Percentiles rank a stretch among this genome's conserved stretches.
These are phyloP conservation scores for Lachnellula occidentalis DNA, from an alignment of 2,329 filamentous ascomycete species.

Conservation along the genomic window DNA sequence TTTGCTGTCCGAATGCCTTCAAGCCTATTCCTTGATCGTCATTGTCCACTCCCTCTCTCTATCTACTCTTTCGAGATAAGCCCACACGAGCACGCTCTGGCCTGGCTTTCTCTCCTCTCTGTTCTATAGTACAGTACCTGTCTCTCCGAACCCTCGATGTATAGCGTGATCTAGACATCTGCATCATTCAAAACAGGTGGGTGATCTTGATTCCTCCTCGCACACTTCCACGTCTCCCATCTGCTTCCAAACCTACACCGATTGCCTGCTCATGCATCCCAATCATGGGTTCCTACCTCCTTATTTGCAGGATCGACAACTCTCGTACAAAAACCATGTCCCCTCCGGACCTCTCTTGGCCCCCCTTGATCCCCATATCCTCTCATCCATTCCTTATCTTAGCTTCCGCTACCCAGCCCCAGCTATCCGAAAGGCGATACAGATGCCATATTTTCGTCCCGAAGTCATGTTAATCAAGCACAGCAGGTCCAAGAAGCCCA, in stretches of 20 bases:
- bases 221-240: slow-evolving; percentile 2
- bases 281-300: slow-evolving; percentile 17
- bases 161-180: slow-evolving; percentile 21
- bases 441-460: slow-evolving; percentile 21
- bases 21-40: slow-evolving; percentile 17
- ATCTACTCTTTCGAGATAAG: neutral
- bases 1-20: slow-evolving; percentile 22
- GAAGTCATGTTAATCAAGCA: slow-evolving; percentile 29
- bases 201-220: slow-evolving; percentile 12
- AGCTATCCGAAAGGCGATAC: neutral
- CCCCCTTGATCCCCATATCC: slow-evolving; percentile 1
- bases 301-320: neutral
- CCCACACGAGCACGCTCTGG: neutral
- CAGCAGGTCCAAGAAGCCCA: slow-evolving; percentile 29
- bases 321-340: slow-evolving; percentile 10
- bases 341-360: slow-evolving; percentile 12
- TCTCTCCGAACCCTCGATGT: neutral
- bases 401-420: neutral
- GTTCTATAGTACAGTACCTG: neutral
- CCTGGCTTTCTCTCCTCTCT: neutral
- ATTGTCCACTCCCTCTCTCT: neutral
- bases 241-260: slow-evolving; percentile 10
- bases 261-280: slow-evolving; percentile 6
- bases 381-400: neutral
- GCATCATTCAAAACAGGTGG: slow-evolving; percentile 12